Conservation (phyloP, 371 early-diverging fungal genomes). For the Mucor lusitanicus region DNA sequence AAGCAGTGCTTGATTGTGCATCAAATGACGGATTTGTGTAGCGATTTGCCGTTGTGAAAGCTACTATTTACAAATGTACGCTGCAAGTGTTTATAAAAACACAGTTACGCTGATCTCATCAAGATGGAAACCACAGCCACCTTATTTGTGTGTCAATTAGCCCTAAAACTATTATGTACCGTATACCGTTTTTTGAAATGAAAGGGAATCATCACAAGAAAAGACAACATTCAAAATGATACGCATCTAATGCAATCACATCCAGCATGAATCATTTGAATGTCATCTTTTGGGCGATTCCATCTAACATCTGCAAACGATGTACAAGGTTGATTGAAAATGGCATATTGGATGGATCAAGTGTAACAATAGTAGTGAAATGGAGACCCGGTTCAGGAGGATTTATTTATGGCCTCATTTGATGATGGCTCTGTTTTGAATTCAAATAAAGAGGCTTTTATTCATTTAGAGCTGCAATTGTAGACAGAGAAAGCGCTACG, state of each 20-base stretch:
- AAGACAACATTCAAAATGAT: too few species aligned
- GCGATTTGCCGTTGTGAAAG: too few species aligned
- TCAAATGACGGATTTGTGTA: too few species aligned
- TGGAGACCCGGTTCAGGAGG: conserved; percentile 90
- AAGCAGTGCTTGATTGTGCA: not conserved
- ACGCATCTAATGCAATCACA: conserved; percentile 57
- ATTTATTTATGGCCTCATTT: conserved; percentile 77
- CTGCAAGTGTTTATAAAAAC: too few species aligned
- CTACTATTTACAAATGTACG: too few species aligned
- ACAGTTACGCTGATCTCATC: too few species aligned
- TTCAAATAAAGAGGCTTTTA: conserved; percentile 75
- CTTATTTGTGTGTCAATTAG: too few species aligned
- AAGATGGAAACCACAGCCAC: too few species aligned
- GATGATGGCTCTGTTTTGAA: conserved; percentile 75
- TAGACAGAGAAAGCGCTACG: conserved; percentile 26
- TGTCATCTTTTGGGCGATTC: conserved; percentile 82
- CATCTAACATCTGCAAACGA: conserved; percentile 80
- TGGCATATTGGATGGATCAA: conserved; percentile 57
- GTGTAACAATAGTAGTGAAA: conserved; percentile 73
- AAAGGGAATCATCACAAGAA: too few species aligned
- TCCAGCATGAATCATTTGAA: conserved; percentile 63
- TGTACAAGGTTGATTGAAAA: conserved; percentile 50
- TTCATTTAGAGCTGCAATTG: conserved; percentile 27
- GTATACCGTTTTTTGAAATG: too few species aligned
- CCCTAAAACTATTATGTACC: too few species aligned